Conservation (phyloP, 495 filamentous ascomycete genomes). For the Hapsidospora chrysogenum region DNA sequence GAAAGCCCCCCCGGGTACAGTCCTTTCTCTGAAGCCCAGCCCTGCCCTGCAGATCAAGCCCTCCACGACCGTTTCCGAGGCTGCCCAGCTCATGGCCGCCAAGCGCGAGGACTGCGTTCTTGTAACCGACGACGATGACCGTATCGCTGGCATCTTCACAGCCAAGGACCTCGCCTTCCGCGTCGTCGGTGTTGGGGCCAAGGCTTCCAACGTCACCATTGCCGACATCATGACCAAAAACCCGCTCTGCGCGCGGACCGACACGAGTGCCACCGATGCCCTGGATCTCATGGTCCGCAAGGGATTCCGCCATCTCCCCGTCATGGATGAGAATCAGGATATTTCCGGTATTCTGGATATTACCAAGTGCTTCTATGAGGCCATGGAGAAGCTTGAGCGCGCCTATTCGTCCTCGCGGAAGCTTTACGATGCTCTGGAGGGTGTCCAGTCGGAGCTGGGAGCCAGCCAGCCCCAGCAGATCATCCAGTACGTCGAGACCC, state of each 20-base stretch:
- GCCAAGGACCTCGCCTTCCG: constrained; percentile 97
- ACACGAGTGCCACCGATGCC: constrained; percentile 95
- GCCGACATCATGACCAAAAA: constrained; percentile 99
- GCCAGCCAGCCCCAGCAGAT: constrained; percentile 96
- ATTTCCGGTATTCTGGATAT: constrained; percentile 98
- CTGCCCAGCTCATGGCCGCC: constrained; percentile 95
- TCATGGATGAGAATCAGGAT: constrained; percentile 99
- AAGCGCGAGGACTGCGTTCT: constrained; percentile 99
- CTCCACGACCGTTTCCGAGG: constrained; percentile 81
- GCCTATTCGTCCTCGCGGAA: constrained; percentile 93
- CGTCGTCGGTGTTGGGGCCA: constrained; percentile 84
- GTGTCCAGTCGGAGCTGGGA: constrained; percentile 95
- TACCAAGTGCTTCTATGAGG: constrained; percentile 99
- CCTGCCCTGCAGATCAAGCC: constrained; percentile 97
- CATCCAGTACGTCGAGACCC: constrained; percentile 94
- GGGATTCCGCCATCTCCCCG: constrained; percentile 90
- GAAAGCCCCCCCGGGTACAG: constrained; percentile 90
- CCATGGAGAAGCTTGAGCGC: constrained; percentile 97
- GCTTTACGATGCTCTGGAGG: constrained; percentile 91
- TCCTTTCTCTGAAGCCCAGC: constrained; percentile 86
- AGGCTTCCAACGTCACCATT: constrained; percentile 79
- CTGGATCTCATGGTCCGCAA: constrained; percentile 96
- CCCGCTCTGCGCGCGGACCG: constrained; percentile 87
- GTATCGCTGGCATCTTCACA: constrained; percentile 96
- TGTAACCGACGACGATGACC: constrained; percentile 94